phyloP scores from a whole-genome alignment of 495 filamentous ascomycete genomes.

The Pyrenopolyporus hunteri region DNA sequence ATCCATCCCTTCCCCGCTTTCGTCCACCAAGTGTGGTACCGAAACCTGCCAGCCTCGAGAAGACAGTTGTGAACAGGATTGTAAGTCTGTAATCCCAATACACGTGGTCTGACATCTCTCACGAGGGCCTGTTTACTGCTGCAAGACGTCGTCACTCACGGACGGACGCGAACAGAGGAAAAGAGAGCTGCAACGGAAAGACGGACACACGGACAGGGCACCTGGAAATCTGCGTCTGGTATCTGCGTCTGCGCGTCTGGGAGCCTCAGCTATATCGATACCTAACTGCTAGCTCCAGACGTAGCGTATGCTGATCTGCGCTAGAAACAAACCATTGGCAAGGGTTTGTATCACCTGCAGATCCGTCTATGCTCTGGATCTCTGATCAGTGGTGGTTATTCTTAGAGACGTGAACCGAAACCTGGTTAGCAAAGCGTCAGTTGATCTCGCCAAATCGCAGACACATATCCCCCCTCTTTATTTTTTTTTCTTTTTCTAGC shows the following conservation, averaged over 20 bases:
- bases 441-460: conserved; percentile 8
- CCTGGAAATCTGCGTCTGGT: no score
- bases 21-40: not conserved
- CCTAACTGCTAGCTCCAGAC: conserved; percentile 15
- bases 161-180: not conserved
- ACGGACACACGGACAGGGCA: not conserved
- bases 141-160: conserved; percentile 10
- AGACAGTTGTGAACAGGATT: not conserved
- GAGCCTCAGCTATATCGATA: conserved; percentile 6
- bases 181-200: conserved; percentile 1
- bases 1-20: conserved; percentile 6
- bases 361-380: conserved; percentile 28
- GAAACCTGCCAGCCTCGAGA: conserved; percentile 1
- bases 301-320: conserved; percentile 10
- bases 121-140: conserved; percentile 1
- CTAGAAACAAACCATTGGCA: conserved; percentile 8
- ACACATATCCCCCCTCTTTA: not conserved
- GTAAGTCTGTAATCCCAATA: conserved; percentile 9
- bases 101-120: conserved; percentile 17
- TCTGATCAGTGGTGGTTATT: conserved; percentile 34
- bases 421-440: conserved; percentile 10
- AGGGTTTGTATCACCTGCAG: conserved; percentile 34
- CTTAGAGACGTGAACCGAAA: conserved; percentile 29
- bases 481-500: not conserved
- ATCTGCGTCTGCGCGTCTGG: conserved; percentile 1